Evolutionary conservation across 352 stramenopile species (phyloP).

Genomic region (Globisporangium spiculum): DNA sequence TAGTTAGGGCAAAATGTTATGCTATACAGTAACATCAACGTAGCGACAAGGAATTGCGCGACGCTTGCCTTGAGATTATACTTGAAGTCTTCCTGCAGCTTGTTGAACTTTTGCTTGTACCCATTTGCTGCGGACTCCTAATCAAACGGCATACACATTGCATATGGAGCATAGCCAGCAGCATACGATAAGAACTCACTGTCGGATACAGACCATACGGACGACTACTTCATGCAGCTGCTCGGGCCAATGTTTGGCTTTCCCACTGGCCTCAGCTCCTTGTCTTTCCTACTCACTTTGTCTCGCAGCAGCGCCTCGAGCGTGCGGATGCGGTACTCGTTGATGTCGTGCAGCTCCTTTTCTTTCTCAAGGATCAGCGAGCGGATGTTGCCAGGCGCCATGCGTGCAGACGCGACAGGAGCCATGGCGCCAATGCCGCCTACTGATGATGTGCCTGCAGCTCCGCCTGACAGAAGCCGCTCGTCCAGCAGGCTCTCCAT

Average conservation of each 20-base stretch:
- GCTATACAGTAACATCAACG: neutral
- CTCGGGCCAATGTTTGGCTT: neutral
- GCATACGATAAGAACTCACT: neutral
- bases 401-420: slow-evolving; percentile 11
- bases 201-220: neutral
- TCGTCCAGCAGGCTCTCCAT: slow-evolving; percentile 15
- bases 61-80: slow-evolving; percentile 83
- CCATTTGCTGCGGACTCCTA: slow-evolving; percentile 39
- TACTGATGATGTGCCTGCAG: neutral
- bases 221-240: neutral
- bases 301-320: slow-evolving; percentile 76
- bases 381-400: slow-evolving; percentile 69
- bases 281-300: slow-evolving; percentile 33
- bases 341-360: slow-evolving; percentile 91
- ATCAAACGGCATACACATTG: neutral
- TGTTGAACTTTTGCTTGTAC: slow-evolving; percentile 76
- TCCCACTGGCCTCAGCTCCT: neutral
- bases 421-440: slow-evolving; percentile 9
- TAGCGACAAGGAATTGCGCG: too few relatives aligned
- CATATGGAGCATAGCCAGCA: neutral
- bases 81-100: slow-evolving; percentile 92
- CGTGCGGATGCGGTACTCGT: slow-evolving; percentile 87
- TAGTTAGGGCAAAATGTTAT: neutral
- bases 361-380: slow-evolving; percentile 90
- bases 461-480: slow-evolving; percentile 5